A percentile compares a stretch with the other conserved stretches of the same genome.
These are phyloP conservation scores for Botrytis elliptica DNA, from an alignment of 2,329 filamentous ascomycete species.

Conservation along the genomic window DNA sequence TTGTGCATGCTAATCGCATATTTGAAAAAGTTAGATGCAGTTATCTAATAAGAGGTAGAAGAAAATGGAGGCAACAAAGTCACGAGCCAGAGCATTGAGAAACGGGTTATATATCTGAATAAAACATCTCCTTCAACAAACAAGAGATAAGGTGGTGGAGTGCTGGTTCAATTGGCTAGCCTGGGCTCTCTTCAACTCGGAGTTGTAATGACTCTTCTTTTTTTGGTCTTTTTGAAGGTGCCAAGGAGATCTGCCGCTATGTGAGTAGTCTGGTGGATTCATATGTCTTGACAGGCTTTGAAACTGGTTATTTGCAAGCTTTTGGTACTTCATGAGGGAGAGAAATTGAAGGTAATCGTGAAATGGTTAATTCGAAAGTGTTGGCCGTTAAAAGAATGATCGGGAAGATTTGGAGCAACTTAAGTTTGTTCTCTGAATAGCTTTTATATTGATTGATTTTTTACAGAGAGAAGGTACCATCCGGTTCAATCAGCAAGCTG, in stretches of 20 bases:
- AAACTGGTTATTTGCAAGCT: too few relatives aligned
- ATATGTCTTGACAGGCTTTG: too few relatives aligned
- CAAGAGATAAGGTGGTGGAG: not conserved
- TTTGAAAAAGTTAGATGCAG: too few relatives aligned
- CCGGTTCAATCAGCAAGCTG: not conserved
- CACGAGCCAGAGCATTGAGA: not conserved
- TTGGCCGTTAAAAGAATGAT: not conserved
- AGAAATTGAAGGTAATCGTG: not conserved
- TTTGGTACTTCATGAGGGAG: not conserved
- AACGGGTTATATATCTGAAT: not conserved
- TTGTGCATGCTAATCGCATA: too few relatives aligned
- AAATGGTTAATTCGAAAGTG: too few relatives aligned
- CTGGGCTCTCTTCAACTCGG: not conserved
- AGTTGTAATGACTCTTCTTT: not conserved
- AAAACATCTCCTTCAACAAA: not conserved
- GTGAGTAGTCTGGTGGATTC: not conserved
- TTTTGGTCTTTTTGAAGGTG: not conserved
- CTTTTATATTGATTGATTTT: not conserved
- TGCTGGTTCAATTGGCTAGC: not conserved
- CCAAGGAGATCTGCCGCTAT: not conserved
- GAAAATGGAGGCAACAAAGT: fast-evolving
- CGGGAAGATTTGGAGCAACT: too few relatives aligned
- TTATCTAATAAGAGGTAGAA: too few relatives aligned
- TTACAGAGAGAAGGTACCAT: not conserved
- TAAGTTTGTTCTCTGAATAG: too few relatives aligned